Percentiles rank a stretch among this genome's conserved stretches.
Conservation (phyloP, 2,329 filamentous ascomycete genomes). For the Verticillium isaacii region DNA sequence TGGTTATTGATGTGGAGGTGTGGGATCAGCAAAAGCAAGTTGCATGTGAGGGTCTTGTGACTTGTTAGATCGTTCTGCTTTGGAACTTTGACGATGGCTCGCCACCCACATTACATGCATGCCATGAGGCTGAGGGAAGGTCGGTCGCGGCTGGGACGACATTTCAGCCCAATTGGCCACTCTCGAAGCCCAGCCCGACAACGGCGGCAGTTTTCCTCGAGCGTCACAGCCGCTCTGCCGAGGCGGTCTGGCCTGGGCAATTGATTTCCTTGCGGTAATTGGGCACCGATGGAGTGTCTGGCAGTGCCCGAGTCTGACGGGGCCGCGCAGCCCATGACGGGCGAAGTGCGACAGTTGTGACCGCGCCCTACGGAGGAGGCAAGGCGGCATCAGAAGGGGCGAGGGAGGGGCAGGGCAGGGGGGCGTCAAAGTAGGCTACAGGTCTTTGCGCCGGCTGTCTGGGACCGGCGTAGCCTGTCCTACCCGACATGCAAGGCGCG, state of each 20-base stretch:
- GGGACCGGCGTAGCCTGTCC: background rate
- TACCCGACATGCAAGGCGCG: background rate
- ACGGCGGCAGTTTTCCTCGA: background rate
- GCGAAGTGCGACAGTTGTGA: background rate
- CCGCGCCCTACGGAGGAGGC: background rate
- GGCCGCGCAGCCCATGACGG: background rate
- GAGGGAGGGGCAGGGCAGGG: background rate
- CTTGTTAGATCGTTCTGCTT: too few species aligned
- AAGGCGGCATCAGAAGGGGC: background rate
- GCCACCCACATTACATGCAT: background rate
- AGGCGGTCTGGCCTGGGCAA: background rate
- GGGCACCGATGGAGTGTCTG: background rate
- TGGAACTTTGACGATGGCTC: too few species aligned
- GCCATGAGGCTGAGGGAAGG: background rate
- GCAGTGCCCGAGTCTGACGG: background rate
- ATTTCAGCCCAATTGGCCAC: slow-evolving; percentile 4
- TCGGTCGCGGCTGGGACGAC: background rate
- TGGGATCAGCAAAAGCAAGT: background rate
- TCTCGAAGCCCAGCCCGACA: background rate
- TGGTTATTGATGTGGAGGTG: background rate
- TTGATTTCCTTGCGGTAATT: background rate
- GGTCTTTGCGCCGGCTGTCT: background rate
- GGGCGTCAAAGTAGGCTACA: background rate
- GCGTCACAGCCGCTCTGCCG: background rate
- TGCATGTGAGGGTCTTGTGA: background rate